Base-by-base conservation (phyloP, 1,139 yeast species). In the Candida sanyaensis region DNA sequence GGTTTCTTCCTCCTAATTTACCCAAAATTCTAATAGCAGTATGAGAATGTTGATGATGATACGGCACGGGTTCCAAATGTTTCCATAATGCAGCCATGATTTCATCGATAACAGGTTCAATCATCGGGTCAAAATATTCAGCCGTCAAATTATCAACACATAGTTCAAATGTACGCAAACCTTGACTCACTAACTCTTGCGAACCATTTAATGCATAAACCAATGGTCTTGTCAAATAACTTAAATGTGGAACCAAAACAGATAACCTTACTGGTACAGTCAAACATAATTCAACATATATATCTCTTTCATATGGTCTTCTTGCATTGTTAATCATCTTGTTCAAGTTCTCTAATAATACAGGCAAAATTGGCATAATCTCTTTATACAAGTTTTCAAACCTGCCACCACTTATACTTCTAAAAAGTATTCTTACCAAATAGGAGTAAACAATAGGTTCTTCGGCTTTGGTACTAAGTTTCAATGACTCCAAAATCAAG, bases 141-240 rank as follows among this genome's bases (percentile, higher is more conserved):
- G 98, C 96, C 0, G 98, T 93, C 50, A 95, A 71, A 58, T 95
- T 95, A 61, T 95, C 99, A 27, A 95, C 97, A 61, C 99, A 93
- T n/a, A 93, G 76, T 60, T 95, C 99, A 50, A 95, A 78, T 0
- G 98, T 93, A 54, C 98, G 78, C 54, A 95, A 73, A 39, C 99
- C 99, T 68, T 93, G 99, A 49, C 93, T 85, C 1, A 92, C 96
- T 45, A 93, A 78, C 55, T 95, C 99, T 52, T 87, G 96, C 1
- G 92, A 78, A 0, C 97, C 97, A 61, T 89, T 88, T 50, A 95
- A 74, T 0, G 99, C 98, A 57, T 84, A 81, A 0, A 92, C 97
- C 46, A 95, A 73, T 0, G 99, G 99, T 52, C 91, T 80, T 80
- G 96, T 91, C 58, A 95, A 73, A 61, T 86, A 88, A 58, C 85